Percentiles rank a stretch among this genome's conserved stretches.
Evolutionary conservation across 2,329 filamentous ascomycete species (phyloP).

Genomic region (Botrytis aclada): DNA sequence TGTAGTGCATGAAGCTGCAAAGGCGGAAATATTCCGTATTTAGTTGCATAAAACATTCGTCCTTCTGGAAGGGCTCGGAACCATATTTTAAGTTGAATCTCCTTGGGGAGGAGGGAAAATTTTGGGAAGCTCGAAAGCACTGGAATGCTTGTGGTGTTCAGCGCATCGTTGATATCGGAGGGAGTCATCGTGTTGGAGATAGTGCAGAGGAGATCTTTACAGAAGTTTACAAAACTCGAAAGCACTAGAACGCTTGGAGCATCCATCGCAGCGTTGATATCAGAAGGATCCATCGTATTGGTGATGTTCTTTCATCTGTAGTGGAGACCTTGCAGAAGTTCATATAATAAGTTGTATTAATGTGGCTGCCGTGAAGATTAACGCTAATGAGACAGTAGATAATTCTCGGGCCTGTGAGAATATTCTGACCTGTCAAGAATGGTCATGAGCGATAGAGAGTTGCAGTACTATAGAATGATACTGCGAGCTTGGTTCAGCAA

Average conservation of each 20-base stretch:
- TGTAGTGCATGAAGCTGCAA: background rate
- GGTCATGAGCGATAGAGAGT: background rate
- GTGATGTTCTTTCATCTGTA: background rate
- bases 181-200: background rate
- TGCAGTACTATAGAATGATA: background rate
- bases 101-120: background rate
- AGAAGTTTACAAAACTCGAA: background rate
- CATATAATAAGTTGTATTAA: background rate
- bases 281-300: background rate
- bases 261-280: background rate
- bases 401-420: background rate
- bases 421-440: background rate
- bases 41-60: background rate
- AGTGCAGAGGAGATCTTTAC: background rate
- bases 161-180: too few species aligned
- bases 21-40: background rate
- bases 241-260: background rate
- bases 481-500: background rate
- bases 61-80: background rate
- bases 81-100: background rate
- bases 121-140: background rate
- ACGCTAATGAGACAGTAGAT: background rate
- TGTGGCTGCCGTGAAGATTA: background rate
- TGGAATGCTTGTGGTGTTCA: rapidly evolving
- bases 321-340: background rate